Conservation (phyloP, 305 asterid genomes). For the Rubia balearica region DNA sequence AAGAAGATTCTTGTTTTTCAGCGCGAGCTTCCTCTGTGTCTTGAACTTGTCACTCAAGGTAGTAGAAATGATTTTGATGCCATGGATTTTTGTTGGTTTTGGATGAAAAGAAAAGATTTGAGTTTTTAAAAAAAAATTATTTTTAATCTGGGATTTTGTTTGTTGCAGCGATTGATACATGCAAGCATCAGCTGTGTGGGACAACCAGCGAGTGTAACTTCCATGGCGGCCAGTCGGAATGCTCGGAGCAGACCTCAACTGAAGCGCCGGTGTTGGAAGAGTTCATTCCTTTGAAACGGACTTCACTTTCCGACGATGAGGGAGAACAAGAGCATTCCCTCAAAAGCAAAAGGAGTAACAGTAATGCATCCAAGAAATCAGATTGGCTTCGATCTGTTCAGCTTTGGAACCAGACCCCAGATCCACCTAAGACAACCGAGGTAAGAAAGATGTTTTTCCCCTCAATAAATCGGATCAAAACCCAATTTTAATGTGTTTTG, state of each 20-base stretch:
- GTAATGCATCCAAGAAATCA: constrained; percentile 37
- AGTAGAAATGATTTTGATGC: not conserved
- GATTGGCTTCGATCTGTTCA: constrained; percentile 98
- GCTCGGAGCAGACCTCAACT: constrained; percentile 69
- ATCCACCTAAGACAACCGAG: constrained; percentile 48
- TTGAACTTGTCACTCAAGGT: constrained; percentile 88
- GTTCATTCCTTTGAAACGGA: constrained; percentile 65
- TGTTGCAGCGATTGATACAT: constrained; percentile 60
- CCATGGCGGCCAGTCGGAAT: constrained; percentile 53
- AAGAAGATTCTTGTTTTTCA: constrained; percentile 75
- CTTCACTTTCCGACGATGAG: constrained; percentile 33
- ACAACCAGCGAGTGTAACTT: constrained; percentile 36
- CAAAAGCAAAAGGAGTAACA: constrained; percentile 19
- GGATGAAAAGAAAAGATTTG: not conserved
- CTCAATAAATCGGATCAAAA: not conserved
- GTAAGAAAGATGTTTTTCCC: constrained; percentile 23
- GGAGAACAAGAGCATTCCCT: constrained; percentile 42
- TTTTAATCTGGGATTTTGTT: not conserved
- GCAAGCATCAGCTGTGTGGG: constrained; percentile 60
- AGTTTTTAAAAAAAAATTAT: not conserved
- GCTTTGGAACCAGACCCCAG: constrained; percentile 84
- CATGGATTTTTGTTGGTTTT: not conserved
- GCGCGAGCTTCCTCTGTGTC: constrained; percentile 90
- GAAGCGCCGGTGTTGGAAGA: constrained; percentile 68
- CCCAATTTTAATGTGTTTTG: not conserved